Evolutionary conservation across 306 rosid genomes (phyloP), one percentile per base, ranked within the genome.

Genomic region (Malus domestica): DNA sequence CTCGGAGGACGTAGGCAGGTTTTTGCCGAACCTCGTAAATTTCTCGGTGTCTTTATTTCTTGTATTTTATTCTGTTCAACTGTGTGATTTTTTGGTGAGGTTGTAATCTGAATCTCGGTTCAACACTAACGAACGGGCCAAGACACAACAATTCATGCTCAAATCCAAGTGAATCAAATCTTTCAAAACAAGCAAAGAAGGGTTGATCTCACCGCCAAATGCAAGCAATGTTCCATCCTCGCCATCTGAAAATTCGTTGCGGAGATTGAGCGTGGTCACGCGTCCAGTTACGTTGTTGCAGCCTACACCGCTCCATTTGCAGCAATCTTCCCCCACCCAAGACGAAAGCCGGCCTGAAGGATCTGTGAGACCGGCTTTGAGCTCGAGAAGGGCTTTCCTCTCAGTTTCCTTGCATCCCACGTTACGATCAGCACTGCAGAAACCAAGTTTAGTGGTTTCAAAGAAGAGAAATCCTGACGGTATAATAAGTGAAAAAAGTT

Each of bases 181-280:
- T 52, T 52, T 51, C 68, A 79, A 64, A 52, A 22, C 64, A 54
- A 79, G 77, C 71, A 79, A 65, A 64, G 82, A 63, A 13, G 77
- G 61, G 55, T 27, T 40, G 76, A 78, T 71, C 82, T 54, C 76
- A 71, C 77, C 82, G 1, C 82, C 71, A 18, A 78, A 54, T 19
- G 49, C 66, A 27, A 52, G 57, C 59, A 4, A 15, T 35, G 72
- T 22, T 78, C 16, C 72, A 19, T 9, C 68, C 8, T 63, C 72
- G 11, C 42, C 75, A 3, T 7, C 58, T 33, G 42, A 6, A 25
- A 2, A 14, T 6, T 6, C 2, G 25, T 64, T 71, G 68, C 38
- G 27, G 55, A 79, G 82, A 33, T 79, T 14, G 16, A 79, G 73
- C 60, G 23, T 10, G 60, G 8, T 22, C 25, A 79, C 73, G 1